These are phyloP conservation scores for Melocanna baccifera DNA, from an alignment of 176 grass and related monocot genomes.

Conservation along the genomic window DNA sequence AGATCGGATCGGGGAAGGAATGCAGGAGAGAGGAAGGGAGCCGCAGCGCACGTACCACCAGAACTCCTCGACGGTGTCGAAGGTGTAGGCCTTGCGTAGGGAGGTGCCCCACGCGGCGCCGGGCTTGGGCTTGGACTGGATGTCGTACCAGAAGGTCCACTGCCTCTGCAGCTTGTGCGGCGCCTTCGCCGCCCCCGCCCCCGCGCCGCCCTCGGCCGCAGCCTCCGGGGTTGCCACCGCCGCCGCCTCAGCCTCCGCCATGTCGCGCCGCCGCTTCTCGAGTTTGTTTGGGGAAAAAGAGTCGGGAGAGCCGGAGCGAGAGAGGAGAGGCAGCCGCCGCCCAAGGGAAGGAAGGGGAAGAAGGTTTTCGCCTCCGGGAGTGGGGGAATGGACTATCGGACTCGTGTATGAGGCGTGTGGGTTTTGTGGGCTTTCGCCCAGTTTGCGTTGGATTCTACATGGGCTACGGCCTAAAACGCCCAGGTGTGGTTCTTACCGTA, in stretches of 20 bases:
- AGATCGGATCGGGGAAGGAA: slow-evolving; percentile 5
- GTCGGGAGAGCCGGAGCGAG: neutral
- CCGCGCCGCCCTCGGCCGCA: slow-evolving; percentile 4
- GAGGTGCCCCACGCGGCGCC: slow-evolving; percentile 90
- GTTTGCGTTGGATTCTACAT: neutral
- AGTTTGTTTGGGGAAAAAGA: neutral
- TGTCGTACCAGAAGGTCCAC: slow-evolving; percentile 98
- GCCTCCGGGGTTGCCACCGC: neutral
- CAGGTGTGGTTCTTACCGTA: neutral
- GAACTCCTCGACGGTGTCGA: slow-evolving; percentile 95
- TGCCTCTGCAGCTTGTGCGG: slow-evolving; percentile 80
- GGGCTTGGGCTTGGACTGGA: slow-evolving; percentile 85
- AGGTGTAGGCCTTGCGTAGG: slow-evolving; percentile 87
- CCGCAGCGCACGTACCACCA: slow-evolving; percentile 56
- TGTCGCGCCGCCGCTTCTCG: slow-evolving; percentile 33
- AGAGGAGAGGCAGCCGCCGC: neutral
- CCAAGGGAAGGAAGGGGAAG: slow-evolving; percentile 10
- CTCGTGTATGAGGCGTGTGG: neutral
- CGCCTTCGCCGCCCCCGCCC: neutral
- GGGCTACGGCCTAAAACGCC: too few relatives aligned
- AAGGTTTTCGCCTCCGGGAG: neutral
- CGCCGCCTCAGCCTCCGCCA: slow-evolving; percentile 41
- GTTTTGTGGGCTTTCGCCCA: slow-evolving; percentile 3
- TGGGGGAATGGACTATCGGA: neutral
- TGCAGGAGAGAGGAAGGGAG: too few relatives aligned